A percentile compares a stretch with the other conserved stretches of the same genome.
phyloP scores from a whole-genome alignment of 441 rosid species.

The Brassica hybrid region DNA sequence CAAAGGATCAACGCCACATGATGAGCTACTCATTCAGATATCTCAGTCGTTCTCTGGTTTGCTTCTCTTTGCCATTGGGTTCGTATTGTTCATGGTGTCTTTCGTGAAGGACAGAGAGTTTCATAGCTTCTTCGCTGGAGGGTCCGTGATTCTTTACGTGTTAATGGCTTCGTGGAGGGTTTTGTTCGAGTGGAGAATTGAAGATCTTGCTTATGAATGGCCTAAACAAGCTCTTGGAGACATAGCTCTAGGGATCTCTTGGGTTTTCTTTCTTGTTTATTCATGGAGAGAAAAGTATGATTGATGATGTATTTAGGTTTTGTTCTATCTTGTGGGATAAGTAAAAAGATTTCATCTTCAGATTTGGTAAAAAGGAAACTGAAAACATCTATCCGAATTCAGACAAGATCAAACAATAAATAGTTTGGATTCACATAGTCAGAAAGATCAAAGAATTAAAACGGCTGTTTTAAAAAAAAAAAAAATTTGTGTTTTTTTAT shows the following conservation, averaged over 20 bases:
- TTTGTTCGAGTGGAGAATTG: constrained; percentile 64
- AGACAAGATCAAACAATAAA: constrained; percentile 10
- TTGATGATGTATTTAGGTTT: constrained; percentile 28
- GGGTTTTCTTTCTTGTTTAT: constrained; percentile 77
- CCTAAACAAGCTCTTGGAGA: constrained; percentile 78
- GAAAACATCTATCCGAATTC: background rate
- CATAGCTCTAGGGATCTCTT: constrained; percentile 66
- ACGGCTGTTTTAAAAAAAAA: background rate
- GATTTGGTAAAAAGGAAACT: background rate
- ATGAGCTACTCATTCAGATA: constrained; percentile 76
- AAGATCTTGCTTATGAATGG: constrained; percentile 75
- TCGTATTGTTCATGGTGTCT: constrained; percentile 76
- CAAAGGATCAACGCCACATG: constrained; percentile 81
- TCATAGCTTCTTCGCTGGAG: constrained; percentile 76
- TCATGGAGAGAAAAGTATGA: constrained; percentile 93
- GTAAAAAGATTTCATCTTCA: constrained; percentile 11
- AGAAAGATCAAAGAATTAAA: constrained; percentile 6
- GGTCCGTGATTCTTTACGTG: constrained; percentile 70
- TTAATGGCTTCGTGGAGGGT: constrained; percentile 78
- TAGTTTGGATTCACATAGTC: constrained; percentile 21
- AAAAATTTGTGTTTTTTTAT: no score
- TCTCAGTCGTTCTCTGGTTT: constrained; percentile 88
- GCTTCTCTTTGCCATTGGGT: constrained; percentile 73
- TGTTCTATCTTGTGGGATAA: constrained; percentile 26
- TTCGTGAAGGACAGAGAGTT: constrained; percentile 76